Percentiles rank a stretch among this genome's conserved stretches.
Conservation (phyloP, 1,284 basidiomycete genomes). For the Apiotrichum montevideense region DNA sequence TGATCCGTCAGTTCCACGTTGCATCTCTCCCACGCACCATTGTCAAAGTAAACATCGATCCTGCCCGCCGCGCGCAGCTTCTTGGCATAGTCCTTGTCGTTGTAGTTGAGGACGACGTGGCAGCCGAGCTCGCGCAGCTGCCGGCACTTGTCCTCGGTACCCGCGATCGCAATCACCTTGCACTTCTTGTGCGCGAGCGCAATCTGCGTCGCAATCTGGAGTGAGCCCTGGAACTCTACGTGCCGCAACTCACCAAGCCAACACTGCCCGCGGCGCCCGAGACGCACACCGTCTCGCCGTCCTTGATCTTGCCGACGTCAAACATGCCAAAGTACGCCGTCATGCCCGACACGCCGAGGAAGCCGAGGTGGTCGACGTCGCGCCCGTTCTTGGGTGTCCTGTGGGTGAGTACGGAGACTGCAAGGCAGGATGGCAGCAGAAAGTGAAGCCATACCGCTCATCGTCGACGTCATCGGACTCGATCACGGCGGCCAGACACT, state of each 20-base stretch:
- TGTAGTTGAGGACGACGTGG: constrained; percentile 81
- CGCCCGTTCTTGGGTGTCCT: constrained; percentile 56
- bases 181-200: constrained; percentile 50
- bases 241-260: constrained; percentile 44
- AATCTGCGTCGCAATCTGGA: constrained; percentile 62
- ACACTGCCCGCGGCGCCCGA: constrained; percentile 87
- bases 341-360: constrained; percentile 67
- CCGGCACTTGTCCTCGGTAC: constrained; percentile 68
- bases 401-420: constrained; percentile 1
- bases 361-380: constrained; percentile 68
- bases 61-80: constrained; percentile 52
- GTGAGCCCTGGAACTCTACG: background rate
- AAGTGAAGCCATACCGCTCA: background rate
- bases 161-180: constrained; percentile 77
- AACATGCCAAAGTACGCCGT: constrained; percentile 82
- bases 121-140: constrained; percentile 79
- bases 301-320: constrained; percentile 69
- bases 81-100: constrained; percentile 62
- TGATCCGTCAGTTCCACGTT: constrained; percentile 42
- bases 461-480: background rate
- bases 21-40: constrained; percentile 49
- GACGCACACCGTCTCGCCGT: constrained; percentile 75
- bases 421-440: too few relatives aligned
- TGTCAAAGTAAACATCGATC: constrained; percentile 78
- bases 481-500: background rate